A percentile compares a stretch with the other conserved stretches of the same genome.
phyloP scores from a whole-genome alignment of 257 asterid species.

The Eustoma russellianum region DNA sequence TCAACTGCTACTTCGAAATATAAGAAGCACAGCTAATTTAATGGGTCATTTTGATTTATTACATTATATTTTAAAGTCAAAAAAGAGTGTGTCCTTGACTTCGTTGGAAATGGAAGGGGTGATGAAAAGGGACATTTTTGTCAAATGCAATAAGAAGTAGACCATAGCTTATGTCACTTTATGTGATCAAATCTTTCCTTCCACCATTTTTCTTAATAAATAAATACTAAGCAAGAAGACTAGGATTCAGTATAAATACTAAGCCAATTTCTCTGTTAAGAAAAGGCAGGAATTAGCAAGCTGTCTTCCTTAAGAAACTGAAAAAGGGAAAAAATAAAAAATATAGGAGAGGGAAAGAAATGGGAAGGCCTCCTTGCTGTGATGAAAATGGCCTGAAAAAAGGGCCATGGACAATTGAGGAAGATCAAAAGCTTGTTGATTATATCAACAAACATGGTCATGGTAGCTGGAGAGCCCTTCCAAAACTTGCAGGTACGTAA shows the following conservation, averaged over 20 bases:
- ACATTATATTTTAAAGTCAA: too few relatives aligned
- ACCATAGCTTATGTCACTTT: constrained; percentile 1
- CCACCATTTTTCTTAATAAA: background rate
- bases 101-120: background rate
- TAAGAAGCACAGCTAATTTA: too few relatives aligned
- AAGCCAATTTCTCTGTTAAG: constrained; percentile 6
- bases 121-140: background rate
- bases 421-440: constrained; percentile 29
- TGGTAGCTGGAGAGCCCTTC: constrained; percentile 96
- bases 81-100: too few relatives aligned
- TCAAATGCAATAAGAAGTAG: too few relatives aligned
- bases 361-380: constrained; percentile 44
- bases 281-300: constrained; percentile 10
- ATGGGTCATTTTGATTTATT: too few relatives aligned
- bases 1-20: too few relatives aligned
- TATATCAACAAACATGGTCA: constrained; percentile 71
- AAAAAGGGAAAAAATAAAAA: too few relatives aligned
- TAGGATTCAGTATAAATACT: constrained; percentile 20
- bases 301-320: background rate
- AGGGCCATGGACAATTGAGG: constrained; percentile 38
- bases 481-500: constrained; percentile 59
- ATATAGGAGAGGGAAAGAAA: constrained; percentile 11
- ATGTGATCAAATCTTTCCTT: background rate
- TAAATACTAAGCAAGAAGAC: background rate
- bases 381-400: constrained; percentile 36